Evolutionary conservation across 768 basidiomycete genomes (phyloP).

Genomic region (Rubroboletus satanas): DNA sequence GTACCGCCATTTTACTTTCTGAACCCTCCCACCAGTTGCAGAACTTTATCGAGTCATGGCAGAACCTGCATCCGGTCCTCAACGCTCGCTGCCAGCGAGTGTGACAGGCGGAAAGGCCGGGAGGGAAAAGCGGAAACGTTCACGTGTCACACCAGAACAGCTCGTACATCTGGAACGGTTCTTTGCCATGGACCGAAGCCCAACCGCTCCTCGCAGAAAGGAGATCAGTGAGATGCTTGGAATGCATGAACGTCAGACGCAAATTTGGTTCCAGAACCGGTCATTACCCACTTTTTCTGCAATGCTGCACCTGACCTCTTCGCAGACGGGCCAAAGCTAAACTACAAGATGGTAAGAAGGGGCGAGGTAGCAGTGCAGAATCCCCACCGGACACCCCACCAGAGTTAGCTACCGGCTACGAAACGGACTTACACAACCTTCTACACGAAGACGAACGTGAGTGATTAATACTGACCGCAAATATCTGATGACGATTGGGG

Average conservation of each 20-base stretch:
- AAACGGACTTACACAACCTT: slow-evolving; percentile 58
- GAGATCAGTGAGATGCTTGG: slow-evolving; percentile 73
- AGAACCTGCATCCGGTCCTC: slow-evolving; percentile 36
- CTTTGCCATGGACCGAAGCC: slow-evolving; percentile 66
- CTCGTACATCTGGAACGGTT: slow-evolving; percentile 70
- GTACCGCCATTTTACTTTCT: slow-evolving; percentile 28
- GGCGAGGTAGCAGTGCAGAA: slow-evolving; percentile 33
- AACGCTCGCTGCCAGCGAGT: slow-evolving; percentile 34
- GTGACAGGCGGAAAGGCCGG: slow-evolving; percentile 27
- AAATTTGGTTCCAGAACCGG: slow-evolving; percentile 91
- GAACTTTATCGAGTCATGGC: slow-evolving; percentile 18
- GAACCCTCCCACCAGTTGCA: slow-evolving; percentile 24
- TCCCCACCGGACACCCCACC: slow-evolving; percentile 49
- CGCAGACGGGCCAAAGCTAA: slow-evolving; percentile 79
- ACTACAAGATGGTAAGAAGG: slow-evolving; percentile 57
- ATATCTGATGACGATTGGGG: background rate
- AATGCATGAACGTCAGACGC: slow-evolving; percentile 84
- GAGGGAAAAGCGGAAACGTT: slow-evolving; percentile 67
- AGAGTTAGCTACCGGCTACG: slow-evolving; percentile 46
- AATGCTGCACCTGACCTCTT: background rate
- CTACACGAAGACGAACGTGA: slow-evolving; percentile 76
- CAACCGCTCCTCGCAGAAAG: slow-evolving; percentile 63
- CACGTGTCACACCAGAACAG: slow-evolving; percentile 76
- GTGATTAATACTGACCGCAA: slow-evolving; percentile 23
- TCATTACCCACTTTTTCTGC: background rate